These are phyloP conservation scores for Phaeotremella skinneri DNA, from an alignment of 768 basidiomycete genomes.

Conservation along the genomic window DNA sequence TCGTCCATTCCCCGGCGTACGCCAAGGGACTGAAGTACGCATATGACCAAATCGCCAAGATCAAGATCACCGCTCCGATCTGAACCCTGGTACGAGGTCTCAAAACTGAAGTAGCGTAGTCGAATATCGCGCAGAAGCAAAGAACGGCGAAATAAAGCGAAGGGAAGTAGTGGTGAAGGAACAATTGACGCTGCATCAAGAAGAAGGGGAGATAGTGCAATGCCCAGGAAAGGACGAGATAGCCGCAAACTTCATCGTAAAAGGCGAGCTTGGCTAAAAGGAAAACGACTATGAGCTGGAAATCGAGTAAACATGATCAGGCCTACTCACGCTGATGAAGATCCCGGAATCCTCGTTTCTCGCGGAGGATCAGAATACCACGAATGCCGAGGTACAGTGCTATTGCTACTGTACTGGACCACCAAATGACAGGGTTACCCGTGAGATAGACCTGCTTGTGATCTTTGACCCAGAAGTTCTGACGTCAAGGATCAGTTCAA, in stretches of 20 bases:
- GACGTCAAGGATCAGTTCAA: conserved; percentile 1
- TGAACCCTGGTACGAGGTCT: conserved; percentile 75
- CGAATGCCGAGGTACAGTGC: conserved; percentile 66
- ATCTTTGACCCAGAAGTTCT: conserved; percentile 99
- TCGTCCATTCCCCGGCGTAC: conserved; percentile 88
- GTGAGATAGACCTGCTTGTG: conserved; percentile 92
- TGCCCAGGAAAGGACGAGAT: conserved; percentile 87
- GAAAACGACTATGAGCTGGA: not conserved
- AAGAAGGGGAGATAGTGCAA: conserved; percentile 97
- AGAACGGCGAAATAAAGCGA: conserved; percentile 66
- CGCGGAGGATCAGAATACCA: conserved; percentile 77
- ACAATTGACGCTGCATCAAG: conserved; percentile 94
- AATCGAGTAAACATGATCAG: not conserved
- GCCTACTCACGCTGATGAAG: conserved; percentile 76
- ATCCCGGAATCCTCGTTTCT: conserved; percentile 85
- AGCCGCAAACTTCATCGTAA: conserved; percentile 85
- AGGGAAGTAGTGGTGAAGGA: conserved; percentile 97
- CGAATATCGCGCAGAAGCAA: conserved; percentile 72
- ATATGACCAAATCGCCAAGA: conserved; percentile 69
- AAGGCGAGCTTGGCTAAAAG: conserved; percentile 76
- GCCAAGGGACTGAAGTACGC: conserved; percentile 72
- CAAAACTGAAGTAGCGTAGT: conserved; percentile 75
- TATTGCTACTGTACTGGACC: conserved; percentile 71
- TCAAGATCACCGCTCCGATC: conserved; percentile 68
- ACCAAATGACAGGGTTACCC: conserved; percentile 95